These are phyloP conservation scores for Colletotrichum spinosum DNA, from an alignment of 2,329 filamentous ascomycete genomes.

Conservation along the genomic window DNA sequence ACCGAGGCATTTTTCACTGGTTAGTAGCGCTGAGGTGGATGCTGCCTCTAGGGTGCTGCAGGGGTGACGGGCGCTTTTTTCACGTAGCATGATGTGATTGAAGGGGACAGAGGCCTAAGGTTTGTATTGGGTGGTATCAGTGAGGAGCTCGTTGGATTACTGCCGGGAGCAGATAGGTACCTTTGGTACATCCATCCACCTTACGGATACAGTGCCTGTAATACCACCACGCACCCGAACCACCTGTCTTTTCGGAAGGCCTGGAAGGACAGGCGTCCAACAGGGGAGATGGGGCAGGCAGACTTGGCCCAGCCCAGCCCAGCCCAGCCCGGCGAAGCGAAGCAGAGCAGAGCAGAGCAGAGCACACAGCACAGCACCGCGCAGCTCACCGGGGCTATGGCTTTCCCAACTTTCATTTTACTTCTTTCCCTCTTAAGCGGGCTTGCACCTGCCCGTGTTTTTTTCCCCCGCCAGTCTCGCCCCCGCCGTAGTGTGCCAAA, in stretches of 20 bases:
- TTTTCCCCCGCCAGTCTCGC: constrained; percentile 39
- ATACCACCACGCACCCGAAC: too few species aligned
- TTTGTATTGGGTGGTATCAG: constrained; percentile 10
- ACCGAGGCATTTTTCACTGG: constrained; percentile 29
- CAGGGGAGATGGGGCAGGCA: too few species aligned
- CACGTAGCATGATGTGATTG: constrained; percentile 37
- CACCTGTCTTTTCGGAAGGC: constrained; percentile 9
- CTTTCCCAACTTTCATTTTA: constrained; percentile 21
- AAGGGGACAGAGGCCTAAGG: constrained; percentile 15
- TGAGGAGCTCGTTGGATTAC: background rate
- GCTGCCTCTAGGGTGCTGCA: constrained; percentile 30
- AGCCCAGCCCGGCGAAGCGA: too few species aligned
- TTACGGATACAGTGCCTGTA: too few species aligned
- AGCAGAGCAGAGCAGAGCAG: too few species aligned
- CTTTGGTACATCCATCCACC: background rate
- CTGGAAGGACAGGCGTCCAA: background rate
- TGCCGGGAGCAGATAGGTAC: background rate
- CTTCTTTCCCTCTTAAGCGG: background rate
- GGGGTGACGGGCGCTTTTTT: constrained; percentile 29
- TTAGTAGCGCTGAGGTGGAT: constrained; percentile 34
- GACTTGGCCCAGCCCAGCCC: too few species aligned
- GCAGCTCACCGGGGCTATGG: background rate
- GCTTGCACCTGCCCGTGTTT: constrained; percentile 48
- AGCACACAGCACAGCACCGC: too few species aligned
- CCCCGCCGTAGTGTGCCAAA: constrained; percentile 36